These are phyloP conservation scores for Fraxinus platypoda DNA, from an alignment of 305 asterid genomes.

Conservation along the genomic window DNA sequence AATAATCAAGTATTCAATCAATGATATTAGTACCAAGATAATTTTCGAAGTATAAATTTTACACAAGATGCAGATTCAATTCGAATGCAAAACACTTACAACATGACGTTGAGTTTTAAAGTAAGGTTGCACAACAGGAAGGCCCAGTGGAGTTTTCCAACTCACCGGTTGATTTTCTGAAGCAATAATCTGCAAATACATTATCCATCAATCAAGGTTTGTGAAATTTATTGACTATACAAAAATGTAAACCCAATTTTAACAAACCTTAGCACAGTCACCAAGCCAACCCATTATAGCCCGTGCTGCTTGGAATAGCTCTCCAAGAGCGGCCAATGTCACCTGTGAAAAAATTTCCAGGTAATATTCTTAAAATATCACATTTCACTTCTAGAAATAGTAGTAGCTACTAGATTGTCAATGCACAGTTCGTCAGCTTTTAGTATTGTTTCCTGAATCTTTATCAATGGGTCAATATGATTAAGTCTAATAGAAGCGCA, in stretches of 20 bases:
- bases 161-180: conserved; percentile 79
- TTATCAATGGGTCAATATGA: background rate
- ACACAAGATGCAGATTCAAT: background rate
- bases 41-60: background rate
- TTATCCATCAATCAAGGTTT: conserved; percentile 23
- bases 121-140: conserved; percentile 91
- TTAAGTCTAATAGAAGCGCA: background rate
- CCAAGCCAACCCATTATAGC: conserved; percentile 95
- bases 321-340: conserved; percentile 83
- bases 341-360: conserved; percentile 43
- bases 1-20: background rate
- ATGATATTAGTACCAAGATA: conserved; percentile 12
- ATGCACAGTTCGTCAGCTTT: background rate
- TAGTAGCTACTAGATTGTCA: background rate
- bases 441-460: background rate
- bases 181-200: conserved; percentile 67
- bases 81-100: conserved; percentile 45
- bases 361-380: conserved; percentile 1
- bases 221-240: conserved; percentile 3
- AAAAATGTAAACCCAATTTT: conserved; percentile 10
- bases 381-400: conserved; percentile 3
- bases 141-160: conserved; percentile 96
- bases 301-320: conserved; percentile 91
- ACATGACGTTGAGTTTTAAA: conserved; percentile 69
- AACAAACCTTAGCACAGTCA: conserved; percentile 89